These are phyloP conservation scores for Allantophomopsis lycopodina DNA, from an alignment of 2,329 filamentous ascomycete species.

Conservation along the genomic window DNA sequence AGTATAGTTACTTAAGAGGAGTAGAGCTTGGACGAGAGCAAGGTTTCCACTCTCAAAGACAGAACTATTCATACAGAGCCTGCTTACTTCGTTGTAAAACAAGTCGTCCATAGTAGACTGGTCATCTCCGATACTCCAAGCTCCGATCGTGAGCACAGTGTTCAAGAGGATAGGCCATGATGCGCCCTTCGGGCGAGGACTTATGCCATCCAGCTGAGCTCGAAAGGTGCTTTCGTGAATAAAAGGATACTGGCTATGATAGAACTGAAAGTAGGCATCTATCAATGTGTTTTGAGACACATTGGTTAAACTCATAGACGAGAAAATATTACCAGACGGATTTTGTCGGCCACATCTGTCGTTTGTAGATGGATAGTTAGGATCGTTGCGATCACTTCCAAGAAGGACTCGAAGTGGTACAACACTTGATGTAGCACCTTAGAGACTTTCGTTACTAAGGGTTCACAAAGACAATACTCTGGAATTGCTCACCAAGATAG, in stretches of 20 bases:
- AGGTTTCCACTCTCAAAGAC: constrained; percentile 29
- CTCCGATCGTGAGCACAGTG: constrained; percentile 7
- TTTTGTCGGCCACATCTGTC: no score
- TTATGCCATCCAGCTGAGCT: neutral
- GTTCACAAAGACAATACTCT: neutral
- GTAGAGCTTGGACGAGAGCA: constrained; percentile 28
- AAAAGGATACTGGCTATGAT: neutral
- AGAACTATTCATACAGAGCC: constrained; percentile 23
- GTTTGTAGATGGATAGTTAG: neutral
- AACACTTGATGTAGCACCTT: neutral
- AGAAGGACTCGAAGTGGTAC: neutral
- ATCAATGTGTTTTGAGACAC: neutral
- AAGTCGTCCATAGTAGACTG: constrained; percentile 6
- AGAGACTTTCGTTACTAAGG: neutral
- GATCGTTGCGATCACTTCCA: neutral
- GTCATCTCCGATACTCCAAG: constrained; percentile 5
- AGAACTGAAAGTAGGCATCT: neutral
- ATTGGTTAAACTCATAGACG: neutral
- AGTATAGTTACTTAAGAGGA: constrained; percentile 30
- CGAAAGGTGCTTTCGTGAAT: neutral
- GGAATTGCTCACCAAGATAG: neutral
- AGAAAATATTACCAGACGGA: neutral
- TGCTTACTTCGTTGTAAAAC: constrained; percentile 6
- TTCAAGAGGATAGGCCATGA: constrained; percentile 9
- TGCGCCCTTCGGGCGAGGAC: constrained; percentile 5